Percentiles rank a stretch among this genome's conserved stretches.
Evolutionary conservation across 345 rosid genomes (phyloP).

Genomic region (Eucalyptus microcorys): DNA sequence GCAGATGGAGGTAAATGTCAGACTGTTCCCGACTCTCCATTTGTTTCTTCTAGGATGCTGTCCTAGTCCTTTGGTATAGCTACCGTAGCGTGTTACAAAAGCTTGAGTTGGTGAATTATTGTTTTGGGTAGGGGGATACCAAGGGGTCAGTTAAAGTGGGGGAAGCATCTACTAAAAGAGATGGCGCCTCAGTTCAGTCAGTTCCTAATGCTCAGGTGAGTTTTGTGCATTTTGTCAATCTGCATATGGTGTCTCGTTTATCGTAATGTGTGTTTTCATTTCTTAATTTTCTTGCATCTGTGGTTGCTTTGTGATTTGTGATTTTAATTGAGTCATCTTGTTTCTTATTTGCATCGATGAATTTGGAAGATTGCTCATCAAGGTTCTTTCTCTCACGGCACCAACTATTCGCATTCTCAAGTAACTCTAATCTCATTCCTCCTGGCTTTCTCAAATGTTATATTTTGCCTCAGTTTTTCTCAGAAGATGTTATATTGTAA

Average conservation of each 20-base stretch:
- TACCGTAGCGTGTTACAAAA: neutral
- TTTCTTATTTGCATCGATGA: neutral
- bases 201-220: slow-evolving; percentile 48
- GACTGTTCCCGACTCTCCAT: neutral
- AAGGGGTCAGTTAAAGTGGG: slow-evolving; percentile 69
- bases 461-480: neutral
- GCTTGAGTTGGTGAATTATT: neutral
- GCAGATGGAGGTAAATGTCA: slow-evolving; percentile 70
- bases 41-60: neutral
- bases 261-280: neutral
- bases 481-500: neutral
- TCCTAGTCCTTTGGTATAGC: neutral
- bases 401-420: slow-evolving; percentile 13
- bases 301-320: neutral
- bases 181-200: slow-evolving; percentile 12
- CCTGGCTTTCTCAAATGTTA: neutral
- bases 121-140: slow-evolving; percentile 57
- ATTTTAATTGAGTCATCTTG: neutral
- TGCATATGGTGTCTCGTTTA: neutral
- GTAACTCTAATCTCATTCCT: slow-evolving; percentile 15
- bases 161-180: slow-evolving; percentile 50
- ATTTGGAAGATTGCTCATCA: slow-evolving; percentile 42
- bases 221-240: neutral
- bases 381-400: slow-evolving; percentile 20
- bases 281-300: neutral